Conservation (phyloP, 345 rosid species). For the Pugionium dolabratum region DNA sequence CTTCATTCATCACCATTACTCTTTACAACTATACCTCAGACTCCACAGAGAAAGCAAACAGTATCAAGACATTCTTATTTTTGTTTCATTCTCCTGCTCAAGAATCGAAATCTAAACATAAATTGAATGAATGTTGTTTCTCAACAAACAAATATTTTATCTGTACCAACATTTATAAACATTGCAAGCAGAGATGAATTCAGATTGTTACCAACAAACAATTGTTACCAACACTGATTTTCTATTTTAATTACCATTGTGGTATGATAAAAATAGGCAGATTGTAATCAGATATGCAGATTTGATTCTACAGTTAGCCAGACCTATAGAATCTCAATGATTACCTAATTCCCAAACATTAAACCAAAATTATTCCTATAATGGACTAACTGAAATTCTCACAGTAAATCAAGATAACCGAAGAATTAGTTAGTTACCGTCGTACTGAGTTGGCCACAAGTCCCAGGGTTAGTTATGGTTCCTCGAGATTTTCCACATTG, state of each 20-base stretch:
- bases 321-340: slow-evolving; percentile 6
- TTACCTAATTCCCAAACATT: slow-evolving; percentile 5
- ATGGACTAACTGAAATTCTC: too few relatives aligned
- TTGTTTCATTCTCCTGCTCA: slow-evolving; percentile 15
- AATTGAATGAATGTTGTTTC: neutral
- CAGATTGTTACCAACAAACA: neutral
- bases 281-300: slow-evolving; percentile 4
- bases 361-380: neutral
- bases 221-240: neutral
- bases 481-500: slow-evolving; percentile 43
- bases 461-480: slow-evolving; percentile 37
- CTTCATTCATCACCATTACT: slow-evolving; percentile 16
- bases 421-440: slow-evolving; percentile 20
- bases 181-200: neutral
- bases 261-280: slow-evolving; percentile 5
- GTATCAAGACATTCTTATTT: slow-evolving; percentile 12
- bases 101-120: slow-evolving; percentile 17
- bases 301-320: neutral
- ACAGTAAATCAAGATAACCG: too few relatives aligned
- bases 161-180: slow-evolving; percentile 6
- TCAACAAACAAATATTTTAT: neutral
- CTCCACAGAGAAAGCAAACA: slow-evolving; percentile 16
- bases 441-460: slow-evolving; percentile 43
- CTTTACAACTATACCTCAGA: neutral
- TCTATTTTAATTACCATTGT: neutral